Conservation (phyloP, 805 yeast species). For the Cyberlindnera maritima region DNA sequence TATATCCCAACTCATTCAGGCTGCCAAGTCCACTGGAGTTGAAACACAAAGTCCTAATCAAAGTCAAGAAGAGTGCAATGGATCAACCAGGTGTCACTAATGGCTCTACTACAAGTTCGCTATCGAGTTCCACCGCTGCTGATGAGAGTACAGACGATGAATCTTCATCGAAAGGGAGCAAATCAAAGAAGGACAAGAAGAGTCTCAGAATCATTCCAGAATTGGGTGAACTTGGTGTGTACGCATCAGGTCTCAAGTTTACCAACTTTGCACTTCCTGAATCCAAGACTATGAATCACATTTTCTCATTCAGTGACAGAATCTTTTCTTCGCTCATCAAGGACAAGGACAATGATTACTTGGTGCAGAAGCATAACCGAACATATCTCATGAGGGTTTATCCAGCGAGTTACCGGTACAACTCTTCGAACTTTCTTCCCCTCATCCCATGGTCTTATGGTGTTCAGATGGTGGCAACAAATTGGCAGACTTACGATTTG, state of each 20-base stretch:
- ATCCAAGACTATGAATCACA: constrained; percentile 75
- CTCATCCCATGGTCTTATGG: constrained; percentile 80
- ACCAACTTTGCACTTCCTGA: constrained; percentile 83
- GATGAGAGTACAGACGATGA: constrained; percentile 28
- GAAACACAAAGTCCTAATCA: constrained; percentile 68
- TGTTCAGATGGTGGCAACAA: constrained; percentile 92
- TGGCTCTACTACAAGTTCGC: constrained; percentile 16
- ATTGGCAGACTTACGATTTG: constrained; percentile 90
- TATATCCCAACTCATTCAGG: constrained; percentile 29
- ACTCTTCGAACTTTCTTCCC: constrained; percentile 81
- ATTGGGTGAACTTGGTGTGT: constrained; percentile 64
- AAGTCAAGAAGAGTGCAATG: constrained; percentile 53
- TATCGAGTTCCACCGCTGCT: constrained; percentile 27
- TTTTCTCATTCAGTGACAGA: constrained; percentile 85
- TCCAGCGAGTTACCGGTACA: constrained; percentile 76
- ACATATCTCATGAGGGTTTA: constrained; percentile 77
- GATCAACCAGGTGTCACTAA: constrained; percentile 27
- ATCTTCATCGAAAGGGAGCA: neutral
- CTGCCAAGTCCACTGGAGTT: constrained; percentile 76
- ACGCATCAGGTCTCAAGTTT: constrained; percentile 64
- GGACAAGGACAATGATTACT: constrained; percentile 50
- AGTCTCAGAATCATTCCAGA: constrained; percentile 35
- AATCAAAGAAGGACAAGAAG: constrained; percentile 13
- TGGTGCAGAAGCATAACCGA: constrained; percentile 75
- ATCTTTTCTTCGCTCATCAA: constrained; percentile 59